Conservation (phyloP, 192 early-diverging fungal genomes). For the Coemansia sp. region DNA sequence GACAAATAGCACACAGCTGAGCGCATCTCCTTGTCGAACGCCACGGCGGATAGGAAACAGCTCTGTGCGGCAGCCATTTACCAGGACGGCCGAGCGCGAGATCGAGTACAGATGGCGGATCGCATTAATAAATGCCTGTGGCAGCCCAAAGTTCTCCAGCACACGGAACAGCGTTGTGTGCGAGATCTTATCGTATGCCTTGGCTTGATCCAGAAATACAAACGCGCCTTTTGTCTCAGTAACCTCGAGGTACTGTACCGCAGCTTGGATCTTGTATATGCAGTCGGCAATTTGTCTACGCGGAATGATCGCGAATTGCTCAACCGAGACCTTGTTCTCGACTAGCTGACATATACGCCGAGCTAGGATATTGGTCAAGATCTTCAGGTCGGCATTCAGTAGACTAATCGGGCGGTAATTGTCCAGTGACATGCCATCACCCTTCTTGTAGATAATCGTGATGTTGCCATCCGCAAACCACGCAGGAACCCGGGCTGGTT, state of each 20-base stretch:
- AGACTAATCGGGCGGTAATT: neutral
- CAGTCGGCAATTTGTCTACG: slow-evolving; percentile 10
- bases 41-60: slow-evolving; percentile 8
- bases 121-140: neutral
- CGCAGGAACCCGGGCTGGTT: neutral
- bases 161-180: slow-evolving; percentile 16
- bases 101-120: neutral
- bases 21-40: slow-evolving; percentile 11
- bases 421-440: neutral
- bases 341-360: neutral
- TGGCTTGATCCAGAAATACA: slow-evolving; percentile 22
- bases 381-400: neutral
- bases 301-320: slow-evolving; percentile 19
- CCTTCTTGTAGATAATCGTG: neutral
- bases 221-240: neutral
- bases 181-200: slow-evolving; percentile 17
- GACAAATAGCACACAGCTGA: slow-evolving; percentile 13
- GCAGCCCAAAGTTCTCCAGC: slow-evolving; percentile 3
- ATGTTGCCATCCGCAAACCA: no score
- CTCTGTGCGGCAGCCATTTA: neutral
- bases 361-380: neutral
- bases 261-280: slow-evolving; percentile 13
- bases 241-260: slow-evolving; percentile 6
- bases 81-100: neutral
- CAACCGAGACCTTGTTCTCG: neutral